Base-by-base conservation (phyloP, 2,329 filamentous ascomycete species). In the Trichoderma koningiopsis region DNA sequence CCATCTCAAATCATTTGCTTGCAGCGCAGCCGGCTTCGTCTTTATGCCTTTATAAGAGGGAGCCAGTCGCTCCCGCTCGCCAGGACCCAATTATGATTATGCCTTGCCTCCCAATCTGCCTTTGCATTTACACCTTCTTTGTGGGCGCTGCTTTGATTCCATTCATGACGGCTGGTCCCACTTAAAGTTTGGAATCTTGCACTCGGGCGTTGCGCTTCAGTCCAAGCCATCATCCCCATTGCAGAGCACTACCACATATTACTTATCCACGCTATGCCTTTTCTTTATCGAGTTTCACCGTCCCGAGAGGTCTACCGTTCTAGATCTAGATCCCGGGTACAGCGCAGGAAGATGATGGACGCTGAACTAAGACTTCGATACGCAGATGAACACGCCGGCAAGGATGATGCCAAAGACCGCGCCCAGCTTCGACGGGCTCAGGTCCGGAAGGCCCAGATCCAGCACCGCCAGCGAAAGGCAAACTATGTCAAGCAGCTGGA, bases 401-500 rank as follows among this genome's bases (percentile, higher is more conserved):
- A 71, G 61, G 63, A 71, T 49, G 72, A 72, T 3, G 71, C 73
- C 47, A 73, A 76, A 72, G 79, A 82, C 65, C 86, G 85, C 75
- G 78, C 83, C 27, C 80, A 83, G 73, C 71, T 79, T 19, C 83
- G 86, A 5, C 82, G 86, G 0, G 82, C 82, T 3, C 86, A 88
- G 71, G 85, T 88, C 63, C 78, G 85, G 3, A 81, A 80, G 27
- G 86, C 86, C 2, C 86, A 88, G 79, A 82, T 83, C 47, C 82
- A 86, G 74, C 86, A 88, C 72, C 84, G 86, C 19, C 83, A 85
- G 75, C 84, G 86, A 73, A 87, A 87, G 73, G 84, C 83, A 62
- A 83, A 87, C 74, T 86, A 88, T 74, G 81, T 84, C 71, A 83
- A 82, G 73, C 79, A 87, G 77, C 82, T 88, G 35, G 86, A 88